A percentile compares a stretch with the other conserved stretches of the same genome.
Evolutionary conservation across 2,329 filamentous ascomycete species (phyloP).

Genomic region (Ophiobolus disseminans): DNA sequence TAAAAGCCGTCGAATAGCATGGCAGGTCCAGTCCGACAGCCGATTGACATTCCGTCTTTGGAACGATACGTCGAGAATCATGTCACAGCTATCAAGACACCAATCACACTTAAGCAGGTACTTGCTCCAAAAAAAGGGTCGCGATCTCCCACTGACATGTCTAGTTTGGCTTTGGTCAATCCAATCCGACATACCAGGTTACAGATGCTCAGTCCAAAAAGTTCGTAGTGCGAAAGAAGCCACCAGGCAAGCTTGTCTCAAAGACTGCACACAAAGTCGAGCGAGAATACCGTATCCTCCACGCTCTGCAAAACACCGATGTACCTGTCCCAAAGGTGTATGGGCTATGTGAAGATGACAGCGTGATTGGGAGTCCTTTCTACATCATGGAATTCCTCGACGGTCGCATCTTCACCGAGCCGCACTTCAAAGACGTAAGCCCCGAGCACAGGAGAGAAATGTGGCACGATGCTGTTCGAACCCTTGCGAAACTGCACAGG

Average conservation of each 20-base stretch:
- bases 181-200: conserved; percentile 93
- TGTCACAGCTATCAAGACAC: conserved; percentile 80
- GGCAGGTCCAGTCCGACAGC: conserved; percentile 88
- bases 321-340: conserved; percentile 85
- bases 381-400: conserved; percentile 97
- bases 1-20: conserved; percentile 51
- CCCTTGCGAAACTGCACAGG: conserved; percentile 82
- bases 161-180: conserved; percentile 95
- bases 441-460: conserved; percentile 74
- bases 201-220: conserved; percentile 71
- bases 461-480: conserved; percentile 84
- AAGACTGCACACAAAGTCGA: conserved; percentile 93
- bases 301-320: conserved; percentile 77
- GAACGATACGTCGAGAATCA: conserved; percentile 77
- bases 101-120: conserved; percentile 89
- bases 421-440: conserved; percentile 74
- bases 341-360: conserved; percentile 81
- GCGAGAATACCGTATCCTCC: conserved; percentile 88
- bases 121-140: background rate
- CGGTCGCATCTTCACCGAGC: conserved; percentile 90
- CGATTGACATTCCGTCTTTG: conserved; percentile 80
- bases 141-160: conserved; percentile 2
- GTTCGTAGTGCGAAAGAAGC: conserved; percentile 95
- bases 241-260: conserved; percentile 76
- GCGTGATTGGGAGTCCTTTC: conserved; percentile 84